A percentile compares a stretch with the other conserved stretches of the same genome.
Conservation (phyloP, 345 rosid species). For the Populus nigra region DNA sequence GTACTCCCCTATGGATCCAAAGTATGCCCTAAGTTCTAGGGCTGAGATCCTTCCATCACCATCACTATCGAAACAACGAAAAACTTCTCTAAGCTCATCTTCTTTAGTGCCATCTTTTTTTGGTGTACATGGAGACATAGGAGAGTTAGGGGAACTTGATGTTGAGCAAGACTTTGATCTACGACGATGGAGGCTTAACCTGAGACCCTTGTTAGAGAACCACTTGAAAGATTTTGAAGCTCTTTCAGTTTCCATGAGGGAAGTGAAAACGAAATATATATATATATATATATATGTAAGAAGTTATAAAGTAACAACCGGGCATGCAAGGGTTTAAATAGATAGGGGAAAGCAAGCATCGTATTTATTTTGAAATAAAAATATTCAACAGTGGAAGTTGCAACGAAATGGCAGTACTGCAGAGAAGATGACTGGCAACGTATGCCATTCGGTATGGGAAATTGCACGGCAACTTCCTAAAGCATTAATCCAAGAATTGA, state of each 20-base stretch:
- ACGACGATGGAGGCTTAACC: constrained; percentile 25
- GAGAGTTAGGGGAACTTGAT: constrained; percentile 15
- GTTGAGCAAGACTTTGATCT: constrained; percentile 23
- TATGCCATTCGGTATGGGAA: background rate
- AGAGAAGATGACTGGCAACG: background rate
- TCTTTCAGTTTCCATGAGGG: constrained; percentile 22
- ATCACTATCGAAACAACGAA: constrained; percentile 58
- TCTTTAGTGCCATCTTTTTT: constrained; percentile 13
- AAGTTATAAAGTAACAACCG: background rate
- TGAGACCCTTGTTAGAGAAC: constrained; percentile 32
- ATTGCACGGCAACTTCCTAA: constrained; percentile 36
- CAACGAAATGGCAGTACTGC: background rate
- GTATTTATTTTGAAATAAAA: background rate
- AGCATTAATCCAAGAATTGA: constrained; percentile 14
- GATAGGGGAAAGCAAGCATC: background rate
- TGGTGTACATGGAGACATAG: constrained; percentile 10
- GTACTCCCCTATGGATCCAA: constrained; percentile 70
- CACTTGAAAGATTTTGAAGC: constrained; percentile 32
- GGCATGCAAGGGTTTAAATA: background rate
- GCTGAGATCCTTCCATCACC: constrained; percentile 80
- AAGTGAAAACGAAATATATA: background rate
- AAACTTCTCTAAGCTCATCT: constrained; percentile 53
- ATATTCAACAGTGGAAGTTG: background rate
- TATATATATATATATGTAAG: too few species aligned
- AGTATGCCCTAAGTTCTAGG: constrained; percentile 59